Percentiles rank a stretch among this genome's conserved stretches.
Evolutionary conservation across 345 rosid species (phyloP).

Genomic region (Gossypium stocksii): DNA sequence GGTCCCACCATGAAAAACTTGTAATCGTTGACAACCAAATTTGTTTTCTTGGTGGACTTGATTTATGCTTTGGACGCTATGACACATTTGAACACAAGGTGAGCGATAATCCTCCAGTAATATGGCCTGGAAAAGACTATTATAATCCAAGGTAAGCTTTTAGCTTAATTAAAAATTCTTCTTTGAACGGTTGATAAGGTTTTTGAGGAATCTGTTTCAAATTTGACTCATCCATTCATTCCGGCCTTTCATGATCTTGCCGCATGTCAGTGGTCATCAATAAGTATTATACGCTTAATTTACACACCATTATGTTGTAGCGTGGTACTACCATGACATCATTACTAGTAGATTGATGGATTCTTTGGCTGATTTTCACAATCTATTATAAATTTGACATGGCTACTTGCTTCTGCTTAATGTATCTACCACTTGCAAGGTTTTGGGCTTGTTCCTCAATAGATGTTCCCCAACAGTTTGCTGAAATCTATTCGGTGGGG

Average conservation of each 20-base stretch:
- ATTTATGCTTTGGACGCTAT: slow-evolving; percentile 97
- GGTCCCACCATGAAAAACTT: slow-evolving; percentile 99
- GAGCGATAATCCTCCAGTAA: slow-evolving; percentile 69
- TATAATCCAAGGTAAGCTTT: slow-evolving; percentile 83
- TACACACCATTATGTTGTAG: background rate
- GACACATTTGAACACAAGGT: slow-evolving; percentile 81
- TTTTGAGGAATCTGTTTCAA: background rate
- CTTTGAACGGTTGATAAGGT: background rate
- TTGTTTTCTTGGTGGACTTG: slow-evolving; percentile 94
- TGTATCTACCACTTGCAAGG: background rate
- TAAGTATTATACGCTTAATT: slow-evolving; percentile 1
- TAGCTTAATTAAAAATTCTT: background rate
- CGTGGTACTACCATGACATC: background rate
- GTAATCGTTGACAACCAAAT: slow-evolving; percentile 86
- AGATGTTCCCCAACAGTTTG: slow-evolving; percentile 7
- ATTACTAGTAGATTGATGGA: background rate
- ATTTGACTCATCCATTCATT: slow-evolving; percentile 7
- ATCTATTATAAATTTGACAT: slow-evolving; percentile 3
- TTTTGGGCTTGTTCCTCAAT: background rate
- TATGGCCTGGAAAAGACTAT: slow-evolving; percentile 99
- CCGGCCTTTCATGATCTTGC: background rate
- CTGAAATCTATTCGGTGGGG: background rate
- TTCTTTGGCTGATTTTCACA: background rate
- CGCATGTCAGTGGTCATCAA: background rate
- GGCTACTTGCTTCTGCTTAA: slow-evolving; percentile 9